These are phyloP conservation scores for Cytospora piceicola DNA, from an alignment of 2,329 filamentous ascomycete genomes.

Conservation along the genomic window DNA sequence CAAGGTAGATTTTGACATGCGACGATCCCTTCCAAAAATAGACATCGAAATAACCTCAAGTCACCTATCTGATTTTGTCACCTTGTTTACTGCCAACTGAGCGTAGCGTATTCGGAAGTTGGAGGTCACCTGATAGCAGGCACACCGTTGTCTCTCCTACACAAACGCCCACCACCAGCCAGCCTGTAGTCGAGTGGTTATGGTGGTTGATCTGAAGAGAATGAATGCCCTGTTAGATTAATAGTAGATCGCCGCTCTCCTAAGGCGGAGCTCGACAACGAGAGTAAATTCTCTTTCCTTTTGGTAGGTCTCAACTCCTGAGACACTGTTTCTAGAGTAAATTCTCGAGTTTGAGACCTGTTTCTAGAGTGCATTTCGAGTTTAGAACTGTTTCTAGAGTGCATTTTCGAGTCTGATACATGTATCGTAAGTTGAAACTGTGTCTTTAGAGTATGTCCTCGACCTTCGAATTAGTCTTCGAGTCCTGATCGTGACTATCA, in stretches of 20 bases:
- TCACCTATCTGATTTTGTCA: not conserved
- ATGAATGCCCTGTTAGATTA: slow-evolving; percentile 28
- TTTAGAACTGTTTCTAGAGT: no score
- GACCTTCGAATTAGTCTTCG: no score
- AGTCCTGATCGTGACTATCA: no score
- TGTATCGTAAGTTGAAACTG: no score
- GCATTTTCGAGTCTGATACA: no score
- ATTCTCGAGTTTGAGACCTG: no score
- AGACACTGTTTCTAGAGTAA: no score
- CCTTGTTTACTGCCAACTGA: not conserved
- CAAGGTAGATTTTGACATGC: not conserved
- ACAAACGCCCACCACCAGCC: not conserved
- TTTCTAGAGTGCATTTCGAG: no score
- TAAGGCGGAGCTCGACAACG: no score
- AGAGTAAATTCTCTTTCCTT: no score
- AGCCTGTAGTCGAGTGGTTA: slow-evolving; percentile 6
- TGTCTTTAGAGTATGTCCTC: no score
- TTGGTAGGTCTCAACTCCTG: no score
- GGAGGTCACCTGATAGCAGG: not conserved
- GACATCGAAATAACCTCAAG: not conserved
- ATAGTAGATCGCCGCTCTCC: slow-evolving; percentile 31
- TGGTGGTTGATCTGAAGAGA: not conserved
- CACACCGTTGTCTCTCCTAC: not conserved
- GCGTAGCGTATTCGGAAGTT: not conserved
- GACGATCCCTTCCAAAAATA: not conserved